Evolutionary conservation across 495 filamentous ascomycete genomes (phyloP).

Genomic region (Tuber umbilicatum): DNA sequence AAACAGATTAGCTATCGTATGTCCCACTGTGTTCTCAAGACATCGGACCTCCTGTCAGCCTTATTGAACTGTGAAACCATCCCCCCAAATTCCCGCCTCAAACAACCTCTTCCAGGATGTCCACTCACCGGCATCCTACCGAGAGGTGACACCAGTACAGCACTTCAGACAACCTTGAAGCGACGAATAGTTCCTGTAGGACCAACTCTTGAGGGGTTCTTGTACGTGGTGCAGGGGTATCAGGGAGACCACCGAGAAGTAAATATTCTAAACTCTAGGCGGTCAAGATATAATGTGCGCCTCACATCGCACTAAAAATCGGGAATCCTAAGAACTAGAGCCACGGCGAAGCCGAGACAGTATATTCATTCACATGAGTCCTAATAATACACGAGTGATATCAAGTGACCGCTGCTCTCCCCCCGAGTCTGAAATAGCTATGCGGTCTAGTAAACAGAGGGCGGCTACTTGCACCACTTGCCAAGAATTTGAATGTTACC

Average conservation of each 20-base stretch:
- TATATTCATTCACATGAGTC: too few species aligned
- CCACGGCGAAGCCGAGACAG: too few species aligned
- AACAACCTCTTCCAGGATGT: background rate
- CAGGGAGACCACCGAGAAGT: background rate
- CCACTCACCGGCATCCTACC: too few species aligned
- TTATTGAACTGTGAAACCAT: too few species aligned
- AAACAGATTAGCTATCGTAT: background rate
- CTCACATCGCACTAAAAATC: background rate
- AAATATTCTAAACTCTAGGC: too few species aligned
- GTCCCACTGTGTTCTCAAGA: too few species aligned
- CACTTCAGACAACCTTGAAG: background rate
- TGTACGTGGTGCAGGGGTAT: too few species aligned
- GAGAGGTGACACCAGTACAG: too few species aligned
- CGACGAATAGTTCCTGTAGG: too few species aligned
- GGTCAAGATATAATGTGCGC: background rate
- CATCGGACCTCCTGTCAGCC: too few species aligned
- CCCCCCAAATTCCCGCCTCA: too few species aligned
- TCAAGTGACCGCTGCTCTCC: background rate
- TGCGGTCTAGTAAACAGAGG: background rate
- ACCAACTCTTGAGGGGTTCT: background rate
- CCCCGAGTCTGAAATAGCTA: rapidly evolving
- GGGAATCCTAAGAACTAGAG: background rate
- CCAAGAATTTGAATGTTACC: background rate
- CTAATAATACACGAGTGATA: background rate
- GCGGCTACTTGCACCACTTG: background rate